Conservation (phyloP, 2,329 filamentous ascomycete species). For the Graphilbum fragrans region DNA sequence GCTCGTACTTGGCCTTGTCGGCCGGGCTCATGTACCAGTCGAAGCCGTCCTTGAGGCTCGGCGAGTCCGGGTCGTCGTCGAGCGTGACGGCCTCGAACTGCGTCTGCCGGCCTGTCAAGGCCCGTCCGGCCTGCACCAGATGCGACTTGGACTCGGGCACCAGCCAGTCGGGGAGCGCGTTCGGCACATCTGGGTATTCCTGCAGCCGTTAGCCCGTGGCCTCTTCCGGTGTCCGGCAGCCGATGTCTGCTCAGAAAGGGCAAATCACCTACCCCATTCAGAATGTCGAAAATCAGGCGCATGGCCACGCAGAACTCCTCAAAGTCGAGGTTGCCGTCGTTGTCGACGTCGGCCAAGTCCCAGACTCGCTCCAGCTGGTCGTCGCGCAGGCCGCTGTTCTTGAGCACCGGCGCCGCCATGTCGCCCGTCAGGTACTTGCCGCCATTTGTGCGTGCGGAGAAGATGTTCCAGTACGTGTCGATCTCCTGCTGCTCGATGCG, state of each 20-base stretch:
- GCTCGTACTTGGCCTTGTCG: slow-evolving; percentile 90
- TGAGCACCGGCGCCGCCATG: slow-evolving; percentile 48
- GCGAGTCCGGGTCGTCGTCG: slow-evolving; percentile 63
- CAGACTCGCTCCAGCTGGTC: slow-evolving; percentile 91
- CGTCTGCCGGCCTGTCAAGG: slow-evolving; percentile 65
- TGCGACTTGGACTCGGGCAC: slow-evolving; percentile 91
- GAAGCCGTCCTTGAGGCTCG: slow-evolving; percentile 87
- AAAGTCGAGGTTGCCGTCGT: slow-evolving; percentile 94
- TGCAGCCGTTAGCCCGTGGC: slow-evolving; percentile 25
- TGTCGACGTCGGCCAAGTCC: slow-evolving; percentile 95
- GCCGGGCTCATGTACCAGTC: slow-evolving; percentile 98
- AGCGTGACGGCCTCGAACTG: slow-evolving; percentile 71
- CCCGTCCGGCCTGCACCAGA: slow-evolving; percentile 71
- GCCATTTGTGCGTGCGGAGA: slow-evolving; percentile 45
- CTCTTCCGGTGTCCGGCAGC: too few species aligned
- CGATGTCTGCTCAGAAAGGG: too few species aligned
- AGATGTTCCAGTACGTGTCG: slow-evolving; percentile 56
- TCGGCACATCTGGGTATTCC: slow-evolving; percentile 87
- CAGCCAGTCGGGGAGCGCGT: slow-evolving; percentile 82
- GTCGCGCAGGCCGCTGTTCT: slow-evolving; percentile 50
- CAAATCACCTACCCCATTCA: slow-evolving; percentile 73
- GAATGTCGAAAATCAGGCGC: slow-evolving; percentile 91
- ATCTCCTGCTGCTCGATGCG: slow-evolving; percentile 51
- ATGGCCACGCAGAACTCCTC: slow-evolving; percentile 99
- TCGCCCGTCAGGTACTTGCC: slow-evolving; percentile 49